phyloP scores from a whole-genome alignment of 805 yeast species.

The Metschnikowia koreensis region DNA sequence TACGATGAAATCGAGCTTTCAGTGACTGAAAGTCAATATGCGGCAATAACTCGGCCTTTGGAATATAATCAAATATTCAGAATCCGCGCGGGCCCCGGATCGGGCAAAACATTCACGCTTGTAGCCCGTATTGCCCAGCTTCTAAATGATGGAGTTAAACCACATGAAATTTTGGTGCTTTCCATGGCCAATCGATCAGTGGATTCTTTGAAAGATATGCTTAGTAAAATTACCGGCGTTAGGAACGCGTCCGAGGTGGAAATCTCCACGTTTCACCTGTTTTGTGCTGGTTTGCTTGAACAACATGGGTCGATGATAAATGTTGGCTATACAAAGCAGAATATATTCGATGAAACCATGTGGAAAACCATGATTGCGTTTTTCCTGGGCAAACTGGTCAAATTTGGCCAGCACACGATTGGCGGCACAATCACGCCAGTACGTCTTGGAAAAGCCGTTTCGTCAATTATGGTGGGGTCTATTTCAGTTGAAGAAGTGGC shows the following conservation, averaged over 20 bases:
- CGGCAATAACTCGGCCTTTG: conserved; percentile 44
- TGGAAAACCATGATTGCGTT: conserved; percentile 41
- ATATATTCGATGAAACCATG: conserved; percentile 53
- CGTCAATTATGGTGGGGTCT: conserved; percentile 23
- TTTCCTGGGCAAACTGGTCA: conserved; percentile 36
- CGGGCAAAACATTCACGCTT: conserved; percentile 67
- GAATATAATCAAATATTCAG: conserved; percentile 42
- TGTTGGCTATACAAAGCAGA: conserved; percentile 15
- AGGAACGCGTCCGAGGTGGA: conserved; percentile 71
- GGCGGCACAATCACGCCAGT: conserved; percentile 24
- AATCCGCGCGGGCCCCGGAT: conserved; percentile 70
- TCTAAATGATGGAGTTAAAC: conserved; percentile 38
- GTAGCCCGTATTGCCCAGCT: conserved; percentile 51
- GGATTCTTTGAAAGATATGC: conserved; percentile 39
- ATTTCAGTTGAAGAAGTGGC: conserved; percentile 25
- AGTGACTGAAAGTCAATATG: conserved; percentile 45
- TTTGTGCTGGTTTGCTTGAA: conserved; percentile 52
- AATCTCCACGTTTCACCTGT: conserved; percentile 70
- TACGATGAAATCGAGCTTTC: conserved; percentile 1
- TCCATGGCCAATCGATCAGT: conserved; percentile 73
- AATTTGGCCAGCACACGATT: conserved; percentile 23
- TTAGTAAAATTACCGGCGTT: conserved; percentile 32
- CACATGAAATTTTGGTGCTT: conserved; percentile 57
- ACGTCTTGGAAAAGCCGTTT: conserved; percentile 25
- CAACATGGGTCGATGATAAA: conserved; percentile 26